These are phyloP conservation scores for Tylopilus intermedius DNA, from an alignment of 768 basidiomycete genomes.

Conservation along the genomic window DNA sequence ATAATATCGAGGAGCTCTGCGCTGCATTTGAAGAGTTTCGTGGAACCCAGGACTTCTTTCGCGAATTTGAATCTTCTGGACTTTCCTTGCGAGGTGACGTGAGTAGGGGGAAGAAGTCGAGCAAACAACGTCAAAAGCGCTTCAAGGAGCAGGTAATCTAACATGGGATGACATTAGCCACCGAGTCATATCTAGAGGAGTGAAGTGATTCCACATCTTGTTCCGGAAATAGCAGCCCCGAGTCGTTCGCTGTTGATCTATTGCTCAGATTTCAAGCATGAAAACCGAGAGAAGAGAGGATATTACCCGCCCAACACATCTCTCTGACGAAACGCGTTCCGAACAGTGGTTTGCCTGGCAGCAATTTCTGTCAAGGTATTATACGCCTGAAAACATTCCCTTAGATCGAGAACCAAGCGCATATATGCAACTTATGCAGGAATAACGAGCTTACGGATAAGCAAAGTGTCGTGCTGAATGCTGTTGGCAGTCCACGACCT, in stretches of 20 bases:
- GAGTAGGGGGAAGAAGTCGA: conserved; percentile 46
- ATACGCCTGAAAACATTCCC: conserved; percentile 41
- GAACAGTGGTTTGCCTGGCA: conserved; percentile 37
- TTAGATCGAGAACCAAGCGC: conserved; percentile 17
- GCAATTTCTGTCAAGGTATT: conserved; percentile 48
- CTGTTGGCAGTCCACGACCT: conserved; percentile 10
- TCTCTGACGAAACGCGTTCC: conserved; percentile 41
- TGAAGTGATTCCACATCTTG: conserved; percentile 37
- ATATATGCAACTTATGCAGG: conserved; percentile 25
- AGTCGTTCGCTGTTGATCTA: conserved; percentile 36
- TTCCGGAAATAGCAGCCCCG: conserved; percentile 44
- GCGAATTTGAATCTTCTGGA: conserved; percentile 44
- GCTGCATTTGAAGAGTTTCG: conserved; percentile 34
- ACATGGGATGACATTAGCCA: background rate
- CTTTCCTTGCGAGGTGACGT: conserved; percentile 32
- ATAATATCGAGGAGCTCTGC: conserved; percentile 38
- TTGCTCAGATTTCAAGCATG: background rate
- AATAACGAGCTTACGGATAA: conserved; percentile 20
- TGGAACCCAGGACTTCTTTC: conserved; percentile 44
- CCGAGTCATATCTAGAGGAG: background rate
- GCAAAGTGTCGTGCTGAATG: conserved; percentile 23
- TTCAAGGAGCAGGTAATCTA: conserved; percentile 57
- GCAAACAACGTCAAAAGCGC: conserved; percentile 53
- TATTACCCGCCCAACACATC: conserved; percentile 47
- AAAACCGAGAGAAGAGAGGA: background rate